phyloP scores from a whole-genome alignment of 176 grass and related monocot species.

The Oryza punctata region DNA sequence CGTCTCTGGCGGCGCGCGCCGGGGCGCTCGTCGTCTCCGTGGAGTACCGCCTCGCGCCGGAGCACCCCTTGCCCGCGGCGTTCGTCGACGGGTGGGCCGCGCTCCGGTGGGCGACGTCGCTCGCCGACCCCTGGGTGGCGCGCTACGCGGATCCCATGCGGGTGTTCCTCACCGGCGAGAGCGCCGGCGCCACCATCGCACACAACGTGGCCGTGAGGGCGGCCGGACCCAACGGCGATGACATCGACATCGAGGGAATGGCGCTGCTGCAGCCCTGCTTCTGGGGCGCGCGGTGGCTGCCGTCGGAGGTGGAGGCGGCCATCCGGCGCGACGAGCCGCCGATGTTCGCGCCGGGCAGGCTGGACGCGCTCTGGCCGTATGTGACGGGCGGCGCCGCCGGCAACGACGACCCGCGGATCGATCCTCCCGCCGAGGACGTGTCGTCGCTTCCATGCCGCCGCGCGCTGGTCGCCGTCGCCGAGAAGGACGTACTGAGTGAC shows the following conservation, averaged over 20 bases:
- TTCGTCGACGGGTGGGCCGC: conserved; percentile 46
- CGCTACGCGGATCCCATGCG: not conserved
- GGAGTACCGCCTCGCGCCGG: conserved; percentile 53
- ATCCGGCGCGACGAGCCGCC: not conserved
- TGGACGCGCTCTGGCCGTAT: conserved; percentile 28
- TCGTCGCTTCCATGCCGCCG: not conserved
- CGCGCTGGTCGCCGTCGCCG: not conserved
- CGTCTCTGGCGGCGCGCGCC: conserved; percentile 29
- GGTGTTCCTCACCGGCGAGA: not conserved
- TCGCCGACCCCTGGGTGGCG: not conserved
- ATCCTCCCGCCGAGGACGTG: not conserved
- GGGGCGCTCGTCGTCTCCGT: conserved; percentile 43
- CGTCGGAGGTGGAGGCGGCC: not conserved
- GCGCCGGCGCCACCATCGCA: conserved; percentile 4
- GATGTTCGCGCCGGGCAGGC: not conserved
- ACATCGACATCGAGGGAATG: conserved; percentile 12
- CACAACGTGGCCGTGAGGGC: not conserved
- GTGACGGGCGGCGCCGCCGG: conserved; percentile 20
- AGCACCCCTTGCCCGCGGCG: conserved; percentile 43
- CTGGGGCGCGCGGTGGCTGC: conserved; percentile 3
- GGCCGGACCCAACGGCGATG: not conserved
- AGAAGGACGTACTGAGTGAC: not conserved
- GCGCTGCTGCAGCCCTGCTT: conserved; percentile 21
- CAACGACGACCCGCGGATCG: conserved; percentile 23
- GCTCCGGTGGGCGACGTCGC: conserved; percentile 27